Conservation (phyloP, 306 rosid species). For the Casuarina equisetifolia region DNA sequence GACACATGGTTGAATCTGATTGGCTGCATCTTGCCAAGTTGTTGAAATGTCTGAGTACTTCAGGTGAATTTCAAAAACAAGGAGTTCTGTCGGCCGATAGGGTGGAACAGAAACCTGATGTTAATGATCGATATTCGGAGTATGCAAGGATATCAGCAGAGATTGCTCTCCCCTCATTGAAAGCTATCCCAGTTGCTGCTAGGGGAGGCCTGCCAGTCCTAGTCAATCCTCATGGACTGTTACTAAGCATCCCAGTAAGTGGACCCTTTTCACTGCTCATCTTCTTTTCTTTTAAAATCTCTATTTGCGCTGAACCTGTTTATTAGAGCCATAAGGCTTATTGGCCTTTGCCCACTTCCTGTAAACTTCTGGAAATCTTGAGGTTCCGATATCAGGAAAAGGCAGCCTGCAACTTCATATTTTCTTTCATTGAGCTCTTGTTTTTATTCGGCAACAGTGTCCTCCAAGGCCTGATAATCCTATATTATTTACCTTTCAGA, state of each 20-base stretch:
- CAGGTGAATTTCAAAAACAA: conserved; percentile 28
- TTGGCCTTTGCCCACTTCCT: not conserved
- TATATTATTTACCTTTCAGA: conserved; percentile 45
- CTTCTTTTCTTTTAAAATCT: not conserved
- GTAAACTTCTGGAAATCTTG: not conserved
- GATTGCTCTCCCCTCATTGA: conserved; percentile 55
- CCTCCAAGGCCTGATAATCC: conserved; percentile 21
- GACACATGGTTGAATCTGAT: conserved; percentile 78
- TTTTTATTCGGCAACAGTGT: conserved; percentile 13
- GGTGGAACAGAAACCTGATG: conserved; percentile 36
- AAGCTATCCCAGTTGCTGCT: conserved; percentile 78
- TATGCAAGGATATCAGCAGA: conserved; percentile 60
- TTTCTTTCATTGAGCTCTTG: not conserved
- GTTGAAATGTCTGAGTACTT: conserved; percentile 34
- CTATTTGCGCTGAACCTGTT: conserved; percentile 5
- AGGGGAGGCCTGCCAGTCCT: conserved; percentile 83
- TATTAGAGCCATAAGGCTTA: not conserved
- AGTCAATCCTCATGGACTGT: conserved; percentile 57
- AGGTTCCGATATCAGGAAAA: not conserved
- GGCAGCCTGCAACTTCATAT: not conserved
- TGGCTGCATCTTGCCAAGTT: conserved; percentile 82
- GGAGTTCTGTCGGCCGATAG: conserved; percentile 10
- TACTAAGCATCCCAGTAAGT: conserved; percentile 81
- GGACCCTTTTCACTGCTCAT: conserved; percentile 4
- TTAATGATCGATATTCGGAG: conserved; percentile 38